A percentile compares a stretch with the other conserved stretches of the same genome.
These are phyloP conservation scores for Diddensiella santjacobensis DNA, from an alignment of 805 yeast genomes.

Conservation along the genomic window DNA sequence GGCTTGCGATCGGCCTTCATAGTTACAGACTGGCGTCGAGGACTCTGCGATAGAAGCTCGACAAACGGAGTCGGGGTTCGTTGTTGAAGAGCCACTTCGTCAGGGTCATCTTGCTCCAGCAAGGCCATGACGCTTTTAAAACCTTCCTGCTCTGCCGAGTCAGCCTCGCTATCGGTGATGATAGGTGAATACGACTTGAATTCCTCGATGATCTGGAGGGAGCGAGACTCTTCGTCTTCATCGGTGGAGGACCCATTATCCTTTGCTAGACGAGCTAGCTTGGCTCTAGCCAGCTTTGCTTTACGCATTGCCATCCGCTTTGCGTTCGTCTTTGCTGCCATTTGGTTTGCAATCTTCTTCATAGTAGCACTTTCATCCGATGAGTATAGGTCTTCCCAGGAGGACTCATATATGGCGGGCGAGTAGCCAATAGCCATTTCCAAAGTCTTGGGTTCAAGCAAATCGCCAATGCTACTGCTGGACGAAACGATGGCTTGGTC, in stretches of 20 bases:
- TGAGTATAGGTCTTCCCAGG: constrained; percentile 2
- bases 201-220: not conserved
- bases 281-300: not conserved
- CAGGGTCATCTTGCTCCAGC: not conserved
- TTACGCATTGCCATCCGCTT: not conserved
- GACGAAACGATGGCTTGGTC: not conserved
- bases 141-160: not conserved
- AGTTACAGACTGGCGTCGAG: not conserved
- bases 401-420: not conserved
- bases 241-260: not conserved
- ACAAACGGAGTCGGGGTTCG: not conserved
- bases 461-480: not conserved
- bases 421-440: not conserved
- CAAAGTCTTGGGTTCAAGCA: not conserved
- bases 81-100: too few species aligned
- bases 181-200: constrained; percentile 2
- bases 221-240: not conserved
- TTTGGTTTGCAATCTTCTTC: not conserved
- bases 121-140: not conserved
- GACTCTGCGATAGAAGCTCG: not conserved
- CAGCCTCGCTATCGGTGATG: constrained; percentile 1
- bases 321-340: not conserved
- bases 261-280: not conserved
- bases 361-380: not conserved
- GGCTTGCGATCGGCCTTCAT: not conserved